Conservation (phyloP, 768 basidiomycete species). For the Hortiboletus flavorubellus region DNA sequence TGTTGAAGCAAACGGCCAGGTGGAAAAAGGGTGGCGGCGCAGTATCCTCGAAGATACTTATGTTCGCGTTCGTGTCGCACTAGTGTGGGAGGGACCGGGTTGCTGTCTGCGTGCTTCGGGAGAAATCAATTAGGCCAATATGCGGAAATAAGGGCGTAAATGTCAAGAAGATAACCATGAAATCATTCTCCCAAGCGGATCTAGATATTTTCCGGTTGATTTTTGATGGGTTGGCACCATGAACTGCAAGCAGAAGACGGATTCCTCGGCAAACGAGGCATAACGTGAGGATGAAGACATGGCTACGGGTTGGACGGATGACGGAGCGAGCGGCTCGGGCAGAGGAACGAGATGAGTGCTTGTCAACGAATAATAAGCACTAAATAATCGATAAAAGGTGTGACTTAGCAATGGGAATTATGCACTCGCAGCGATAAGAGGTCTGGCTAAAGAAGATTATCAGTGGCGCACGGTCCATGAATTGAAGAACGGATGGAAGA, state of each 20-base stretch:
- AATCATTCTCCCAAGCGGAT: neutral
- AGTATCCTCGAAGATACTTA: conserved; percentile 2
- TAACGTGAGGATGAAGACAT: conserved; percentile 1
- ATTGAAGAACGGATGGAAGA: neutral
- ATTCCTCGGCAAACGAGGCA: conserved; percentile 8
- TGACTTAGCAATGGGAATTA: conserved; percentile 5
- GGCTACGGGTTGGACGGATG: conserved; percentile 1
- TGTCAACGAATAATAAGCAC: neutral
- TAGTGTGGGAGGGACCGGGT: conserved; percentile 14
- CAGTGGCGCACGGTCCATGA: neutral
- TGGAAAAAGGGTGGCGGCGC: neutral
- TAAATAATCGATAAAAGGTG: neutral
- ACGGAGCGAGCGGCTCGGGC: neutral
- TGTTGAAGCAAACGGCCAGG: neutral
- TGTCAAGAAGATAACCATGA: conserved; percentile 1
- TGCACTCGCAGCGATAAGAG: conserved; percentile 5
- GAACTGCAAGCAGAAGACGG: conserved; percentile 1
- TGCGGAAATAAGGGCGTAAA: neutral
- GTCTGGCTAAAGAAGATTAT: neutral
- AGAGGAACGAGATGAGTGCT: neutral
- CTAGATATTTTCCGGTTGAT: neutral
- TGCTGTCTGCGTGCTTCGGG: neutral
- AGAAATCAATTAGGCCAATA: neutral
- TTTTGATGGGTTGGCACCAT: conserved; percentile 2
- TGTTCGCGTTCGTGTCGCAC: conserved; percentile 3